Base-by-base conservation (phyloP, 164 flowering plant genomes). In the Annona squamosa region DNA sequence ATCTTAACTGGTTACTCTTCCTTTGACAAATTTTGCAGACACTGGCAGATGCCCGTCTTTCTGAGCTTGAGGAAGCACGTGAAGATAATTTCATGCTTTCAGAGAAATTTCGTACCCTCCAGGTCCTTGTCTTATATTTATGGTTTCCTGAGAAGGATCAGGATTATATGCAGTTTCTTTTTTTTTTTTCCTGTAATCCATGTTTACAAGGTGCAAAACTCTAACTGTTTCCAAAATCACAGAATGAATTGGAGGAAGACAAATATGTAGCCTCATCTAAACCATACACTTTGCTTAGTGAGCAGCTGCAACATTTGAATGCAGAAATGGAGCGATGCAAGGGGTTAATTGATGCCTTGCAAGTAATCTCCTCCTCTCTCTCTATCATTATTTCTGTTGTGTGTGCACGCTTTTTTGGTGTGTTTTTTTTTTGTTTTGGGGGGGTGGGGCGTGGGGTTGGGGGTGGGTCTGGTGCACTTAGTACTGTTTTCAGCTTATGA, bases 211-310 rank as follows among this genome's bases (percentile, higher is more conserved):
- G 63, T 67, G 12, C 78, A 26, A n/a, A 71, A 0, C 52, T 77
- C 46, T 4, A 13, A 41, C 19, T 48, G 47, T 43, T 46, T 75
- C 3, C 41, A 26, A 70, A 56, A 16, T 73, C 71, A 52, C 78
- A 96, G 98, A 87, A 83, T 78, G 95, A 93, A 71, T 69, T 89
- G 81, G 88, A 86, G 76, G 92, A 89, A 80, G 97, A 90, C 42
- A 93, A 89, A 71, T 85, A 82, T 80, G 84, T 90, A 43, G 64
- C 72, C 42, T 81, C 89, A n/a, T 96, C 98, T 44, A 88, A 88
- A 47, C 84, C 86, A 19, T 96, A 87, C 79, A 76, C 81, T 77
- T 77, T 89, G 69, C 72, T 87, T 65, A 90, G 84, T 75, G 99
- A 95, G 82, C 94, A 88, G 65, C 89, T 91, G 64, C 92, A 85